phyloP scores from a whole-genome alignment of 768 basidiomycete genomes.

The Trametopsis cervina region DNA sequence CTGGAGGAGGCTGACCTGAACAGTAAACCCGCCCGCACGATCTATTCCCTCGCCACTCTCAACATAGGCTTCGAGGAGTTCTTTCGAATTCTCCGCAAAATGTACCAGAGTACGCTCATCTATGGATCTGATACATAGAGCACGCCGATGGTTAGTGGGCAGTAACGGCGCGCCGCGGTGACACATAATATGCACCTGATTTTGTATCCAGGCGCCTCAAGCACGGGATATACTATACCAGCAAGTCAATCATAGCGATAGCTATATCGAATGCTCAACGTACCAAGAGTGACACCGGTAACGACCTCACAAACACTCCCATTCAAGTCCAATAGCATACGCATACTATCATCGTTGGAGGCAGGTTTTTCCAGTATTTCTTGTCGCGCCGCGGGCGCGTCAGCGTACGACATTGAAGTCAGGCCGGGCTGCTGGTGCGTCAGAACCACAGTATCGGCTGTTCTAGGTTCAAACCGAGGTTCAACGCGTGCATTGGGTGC shows the following conservation, averaged over 20 bases:
- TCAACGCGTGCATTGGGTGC: not conserved
- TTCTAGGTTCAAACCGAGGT: not conserved
- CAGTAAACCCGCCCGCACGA: slow-evolving; percentile 90
- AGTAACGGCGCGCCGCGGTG: not conserved
- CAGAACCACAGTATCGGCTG: slow-evolving; percentile 96
- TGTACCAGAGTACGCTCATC: slow-evolving; percentile 79
- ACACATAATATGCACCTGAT: slow-evolving; percentile 41
- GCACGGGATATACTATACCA: slow-evolving; percentile 60
- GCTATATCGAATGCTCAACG: slow-evolving; percentile 3
- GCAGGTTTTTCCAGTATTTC: slow-evolving; percentile 87
- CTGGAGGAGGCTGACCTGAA: slow-evolving; percentile 51
- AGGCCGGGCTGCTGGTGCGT: slow-evolving; percentile 61
- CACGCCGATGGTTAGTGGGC: not conserved
- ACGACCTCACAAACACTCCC: slow-evolving; percentile 88
- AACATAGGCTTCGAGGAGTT: slow-evolving; percentile 70
- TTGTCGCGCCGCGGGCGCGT: slow-evolving; percentile 45
- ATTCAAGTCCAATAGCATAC: slow-evolving; percentile 85
- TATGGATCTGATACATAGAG: slow-evolving; percentile 46
- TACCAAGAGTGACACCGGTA: slow-evolving; percentile 82
- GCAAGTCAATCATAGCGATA: not conserved
- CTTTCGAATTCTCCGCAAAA: slow-evolving; percentile 56
- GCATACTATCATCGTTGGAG: slow-evolving; percentile 71
- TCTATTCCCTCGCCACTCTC: slow-evolving; percentile 81
- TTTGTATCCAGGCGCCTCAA: slow-evolving; percentile 70
- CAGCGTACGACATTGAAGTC: slow-evolving; percentile 47